Base-by-base conservation (phyloP, 2,329 filamentous ascomycete genomes). In the Fusarium concolor region DNA sequence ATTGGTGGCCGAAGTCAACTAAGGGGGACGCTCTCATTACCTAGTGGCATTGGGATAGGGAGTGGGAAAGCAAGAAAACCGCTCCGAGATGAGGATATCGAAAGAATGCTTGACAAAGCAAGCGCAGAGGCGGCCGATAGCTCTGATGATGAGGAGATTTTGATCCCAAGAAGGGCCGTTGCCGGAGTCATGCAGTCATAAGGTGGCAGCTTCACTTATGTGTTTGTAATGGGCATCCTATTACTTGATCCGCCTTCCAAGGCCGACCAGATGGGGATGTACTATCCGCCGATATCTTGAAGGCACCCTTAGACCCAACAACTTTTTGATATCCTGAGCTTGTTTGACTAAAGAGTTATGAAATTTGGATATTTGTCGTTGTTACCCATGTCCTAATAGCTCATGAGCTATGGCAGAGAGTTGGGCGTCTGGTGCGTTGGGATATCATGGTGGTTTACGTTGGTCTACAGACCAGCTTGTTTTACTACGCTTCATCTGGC, bases 141-240 rank as follows among this genome's bases (percentile, higher is more conserved):
- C 18, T 86, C 87, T 43, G 87, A 87, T 17, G 86, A 88, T 29
- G 84, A 83, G 31, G 86, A 88, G 72, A 89, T 89, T 56, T 77
- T 82, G 50, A 77, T 87, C 9, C 85, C 68, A 52, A 75, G 69
- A 41, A 75, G 64, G 55, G 74, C 75, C 53, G 73, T 75, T 20
- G 67, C 75, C 2, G 66, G 75, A 29, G 72, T 74, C 41, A 76
- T 78, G 75, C 76, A 68, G 28, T 70, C 62, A 50, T 76, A 64
- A 57, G 47, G 18, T 33, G 44, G 9, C n/a, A 39, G 18, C 26
- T 53, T 12, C 17, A 18, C 24, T 28, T 42, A 37, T 15, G 15
- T 45, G 44, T 18, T 17, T 28, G 38, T 14, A 45, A 22, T 57
- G 20, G 22, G 24, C 22, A n/a, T 55, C 28, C 14, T 10, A 24